Evolutionary conservation across 441 rosid species (phyloP), one percentile per base, ranked within the genome.

Genomic region (Aleurites moluccanus): DNA sequence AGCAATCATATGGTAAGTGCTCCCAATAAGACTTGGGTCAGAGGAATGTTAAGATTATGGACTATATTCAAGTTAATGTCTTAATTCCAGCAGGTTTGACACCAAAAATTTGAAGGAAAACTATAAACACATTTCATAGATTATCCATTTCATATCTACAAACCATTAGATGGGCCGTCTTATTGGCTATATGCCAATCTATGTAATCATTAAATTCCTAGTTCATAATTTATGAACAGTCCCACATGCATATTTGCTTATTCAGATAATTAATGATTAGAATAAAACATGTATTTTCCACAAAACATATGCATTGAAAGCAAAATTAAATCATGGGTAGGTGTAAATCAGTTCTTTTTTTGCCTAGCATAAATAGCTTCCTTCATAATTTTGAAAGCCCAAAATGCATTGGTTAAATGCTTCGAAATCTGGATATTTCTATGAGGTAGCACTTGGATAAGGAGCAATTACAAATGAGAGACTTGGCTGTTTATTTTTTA

Each of bases 51-150:
- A 66, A 75, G 23, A 59, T 25, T 70, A 25, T 42, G 38, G 28
- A 59, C 28, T 56, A 38, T 65, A 47, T 69, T 44, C 16, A 61
- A 61, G 27, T 59, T 65, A 42, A 33, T 61, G 44, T 69, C 62
- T 21, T 42, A 38, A 25, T 52, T 13, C 67, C 68, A 47, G 27
- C 49, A 47, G n/a, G 10, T 44, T 42, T 23, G 30, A 1, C 21
- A 4, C 21, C 10, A 15, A 8, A 14, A 61, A 23, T 6, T 42
- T 40, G 30, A 25, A 20, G 20, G 25, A 25, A 52, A n/a, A 52
- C 15, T 6, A 44, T 13, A 56, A 16, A 45, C 40, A n/a, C 4
- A 28, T 27, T 49, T 23, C 67, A 62, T 16, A 27, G 33, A 47
- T 72, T 6, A 62, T 61, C 57, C 1, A 14, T 45, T 33, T 16